Evolutionary conservation across 169 alveolate genomes (phyloP).

Genomic region (Plasmodium fragile): DNA sequence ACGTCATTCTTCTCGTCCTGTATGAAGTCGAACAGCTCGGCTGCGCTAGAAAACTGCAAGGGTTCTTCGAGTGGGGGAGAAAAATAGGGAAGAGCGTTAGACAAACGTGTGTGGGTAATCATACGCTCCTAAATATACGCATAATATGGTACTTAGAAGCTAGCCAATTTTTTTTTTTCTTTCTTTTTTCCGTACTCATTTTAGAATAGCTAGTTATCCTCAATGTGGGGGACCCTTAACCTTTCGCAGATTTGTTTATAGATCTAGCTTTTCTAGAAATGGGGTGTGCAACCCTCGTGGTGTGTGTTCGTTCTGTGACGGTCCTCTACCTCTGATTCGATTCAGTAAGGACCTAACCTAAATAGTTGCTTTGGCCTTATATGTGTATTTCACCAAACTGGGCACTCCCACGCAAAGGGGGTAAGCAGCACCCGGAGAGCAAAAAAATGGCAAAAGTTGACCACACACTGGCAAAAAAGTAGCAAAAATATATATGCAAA

Average conservation of each 20-base stretch:
- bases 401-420: neutral
- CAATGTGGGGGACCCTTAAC: neutral
- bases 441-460: neutral
- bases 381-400: neutral
- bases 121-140: neutral
- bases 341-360: neutral
- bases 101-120: neutral
- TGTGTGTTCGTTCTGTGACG: neutral
- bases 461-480: no score
- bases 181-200: slow-evolving; percentile 13
- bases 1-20: slow-evolving; percentile 25
- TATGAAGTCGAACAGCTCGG: slow-evolving; percentile 18
- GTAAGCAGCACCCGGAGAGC: neutral
- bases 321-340: neutral
- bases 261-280: neutral
- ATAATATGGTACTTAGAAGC: neutral
- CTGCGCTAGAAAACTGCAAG: neutral
- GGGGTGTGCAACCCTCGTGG: neutral
- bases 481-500: neutral
- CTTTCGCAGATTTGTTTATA: neutral
- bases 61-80: neutral
- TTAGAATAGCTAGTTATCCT: neutral
- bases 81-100: neutral
- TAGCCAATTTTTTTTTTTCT: slow-evolving; percentile 3
- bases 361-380: neutral